Evolutionary conservation across 306 rosid species (phyloP).

Genomic region (Inga laurina): DNA sequence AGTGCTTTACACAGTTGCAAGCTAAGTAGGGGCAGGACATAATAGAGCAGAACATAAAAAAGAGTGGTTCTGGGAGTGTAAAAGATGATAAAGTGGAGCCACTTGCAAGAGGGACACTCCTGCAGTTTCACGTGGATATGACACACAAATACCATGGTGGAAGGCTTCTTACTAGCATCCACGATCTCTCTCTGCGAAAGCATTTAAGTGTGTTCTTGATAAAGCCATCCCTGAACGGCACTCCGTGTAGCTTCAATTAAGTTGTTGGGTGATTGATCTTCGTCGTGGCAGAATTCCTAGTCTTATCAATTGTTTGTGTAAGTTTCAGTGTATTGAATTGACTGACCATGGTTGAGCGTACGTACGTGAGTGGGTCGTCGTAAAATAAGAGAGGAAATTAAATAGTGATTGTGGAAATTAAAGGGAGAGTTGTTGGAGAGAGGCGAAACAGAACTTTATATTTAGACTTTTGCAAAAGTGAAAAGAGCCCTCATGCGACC

Average conservation of each 20-base stretch:
- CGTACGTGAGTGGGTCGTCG: too few relatives aligned
- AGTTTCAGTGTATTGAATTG: too few relatives aligned
- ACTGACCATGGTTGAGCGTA: too few relatives aligned
- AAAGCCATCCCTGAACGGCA: neutral
- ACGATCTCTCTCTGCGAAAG: neutral
- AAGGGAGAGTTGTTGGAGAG: neutral
- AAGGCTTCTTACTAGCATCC: neutral
- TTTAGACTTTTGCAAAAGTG: constrained; percentile 26
- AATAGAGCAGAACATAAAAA: too few relatives aligned
- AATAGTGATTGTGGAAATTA: too few relatives aligned
- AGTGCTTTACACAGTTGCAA: neutral
- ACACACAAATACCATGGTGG: neutral
- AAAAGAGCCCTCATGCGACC: constrained; percentile 8
- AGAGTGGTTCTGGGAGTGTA: neutral
- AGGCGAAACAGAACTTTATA: constrained; percentile 1
- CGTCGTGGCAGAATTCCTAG: too few relatives aligned
- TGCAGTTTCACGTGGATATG: neutral
- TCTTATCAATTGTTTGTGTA: too few relatives aligned
- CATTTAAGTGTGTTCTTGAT: neutral
- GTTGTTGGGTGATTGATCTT: too few relatives aligned
- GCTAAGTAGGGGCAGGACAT: neutral
- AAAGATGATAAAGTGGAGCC: neutral
- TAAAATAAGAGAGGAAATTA: too few relatives aligned
- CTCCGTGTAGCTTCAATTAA: neutral
- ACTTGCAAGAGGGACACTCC: neutral